A percentile compares a stretch with the other conserved stretches of the same genome.
Evolutionary conservation across 495 filamentous ascomycete genomes (phyloP).

Genomic region (Lophium mytilinum): DNA sequence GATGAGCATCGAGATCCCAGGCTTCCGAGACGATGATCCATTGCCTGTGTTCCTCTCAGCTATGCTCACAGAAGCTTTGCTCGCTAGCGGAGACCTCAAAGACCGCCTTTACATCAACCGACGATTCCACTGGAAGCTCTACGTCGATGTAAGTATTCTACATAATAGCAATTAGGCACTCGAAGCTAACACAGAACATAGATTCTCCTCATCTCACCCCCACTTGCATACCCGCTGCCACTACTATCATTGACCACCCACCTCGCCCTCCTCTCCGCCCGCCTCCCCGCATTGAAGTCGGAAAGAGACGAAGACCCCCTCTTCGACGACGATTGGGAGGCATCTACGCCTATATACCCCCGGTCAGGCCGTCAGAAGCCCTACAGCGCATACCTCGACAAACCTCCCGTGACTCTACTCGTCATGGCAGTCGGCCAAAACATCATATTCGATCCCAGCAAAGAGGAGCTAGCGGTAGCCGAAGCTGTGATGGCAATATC

Average conservation of each 20-base stretch:
- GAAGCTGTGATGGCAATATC: constrained; percentile 66
- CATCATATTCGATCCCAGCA: constrained; percentile 86
- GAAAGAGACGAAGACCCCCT: constrained; percentile 88
- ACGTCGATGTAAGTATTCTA: constrained; percentile 69
- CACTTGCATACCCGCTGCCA: constrained; percentile 83
- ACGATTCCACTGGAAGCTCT: constrained; percentile 92
- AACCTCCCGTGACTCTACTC: constrained; percentile 80
- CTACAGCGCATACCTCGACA: not conserved
- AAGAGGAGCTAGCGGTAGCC: constrained; percentile 86
- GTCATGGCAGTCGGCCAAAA: constrained; percentile 80
- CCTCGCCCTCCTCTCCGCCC: constrained; percentile 84
- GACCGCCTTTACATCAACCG: constrained; percentile 71
- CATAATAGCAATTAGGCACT: not conserved
- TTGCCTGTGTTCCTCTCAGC: constrained; percentile 75
- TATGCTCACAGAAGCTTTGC: constrained; percentile 82
- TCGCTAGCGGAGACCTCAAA: constrained; percentile 64
- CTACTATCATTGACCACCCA: constrained; percentile 88
- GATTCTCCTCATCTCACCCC: constrained; percentile 90
- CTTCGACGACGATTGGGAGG: constrained; percentile 97
- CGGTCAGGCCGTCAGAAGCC: constrained; percentile 21
- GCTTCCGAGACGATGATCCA: constrained; percentile 82
- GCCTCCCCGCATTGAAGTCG: constrained; percentile 74
- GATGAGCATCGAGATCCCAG: constrained; percentile 77
- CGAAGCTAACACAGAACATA: constrained; percentile 30
- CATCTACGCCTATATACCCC: constrained; percentile 67